phyloP scores from a whole-genome alignment of 2,329 filamentous ascomycete species.

The Penicillium sp. region DNA sequence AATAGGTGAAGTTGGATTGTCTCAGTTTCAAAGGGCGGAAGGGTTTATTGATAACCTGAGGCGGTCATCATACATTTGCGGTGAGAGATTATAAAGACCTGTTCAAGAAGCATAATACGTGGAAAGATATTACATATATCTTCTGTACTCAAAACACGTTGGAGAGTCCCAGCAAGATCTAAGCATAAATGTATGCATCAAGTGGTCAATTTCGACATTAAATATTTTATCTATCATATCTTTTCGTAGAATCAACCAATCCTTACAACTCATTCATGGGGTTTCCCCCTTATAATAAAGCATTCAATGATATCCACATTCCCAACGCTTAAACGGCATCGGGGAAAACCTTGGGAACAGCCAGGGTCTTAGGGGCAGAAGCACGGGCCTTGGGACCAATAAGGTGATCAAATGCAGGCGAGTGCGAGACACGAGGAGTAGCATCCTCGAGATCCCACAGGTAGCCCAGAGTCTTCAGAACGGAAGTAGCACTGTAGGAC shows the following conservation, averaged over 20 bases:
- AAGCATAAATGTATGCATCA: no score
- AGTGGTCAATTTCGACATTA: background rate
- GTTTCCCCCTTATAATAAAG: background rate
- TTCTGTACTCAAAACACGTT: no score
- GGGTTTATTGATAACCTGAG: no score
- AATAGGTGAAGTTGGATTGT: no score
- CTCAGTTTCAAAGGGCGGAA: no score
- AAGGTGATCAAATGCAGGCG: conserved; percentile 32
- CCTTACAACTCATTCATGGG: background rate
- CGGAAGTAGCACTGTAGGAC: conserved; percentile 30
- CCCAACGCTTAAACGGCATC: conserved; percentile 10
- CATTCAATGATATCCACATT: background rate
- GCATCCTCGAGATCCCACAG: conserved; percentile 33
- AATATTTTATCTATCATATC: background rate
- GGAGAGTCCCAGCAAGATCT: no score
- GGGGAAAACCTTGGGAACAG: conserved; percentile 25
- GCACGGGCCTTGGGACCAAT: conserved; percentile 18
- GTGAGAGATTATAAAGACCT: no score
- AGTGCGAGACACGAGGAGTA: conserved; percentile 28
- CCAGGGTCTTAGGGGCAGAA: conserved; percentile 13
- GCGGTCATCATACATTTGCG: no score
- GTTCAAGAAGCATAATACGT: no score
- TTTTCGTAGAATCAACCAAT: background rate
- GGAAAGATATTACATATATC: no score
- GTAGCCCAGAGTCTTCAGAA: conserved; percentile 31